Conservation (phyloP, 1,284 basidiomycete genomes). For the Pascua sp. region DNA sequence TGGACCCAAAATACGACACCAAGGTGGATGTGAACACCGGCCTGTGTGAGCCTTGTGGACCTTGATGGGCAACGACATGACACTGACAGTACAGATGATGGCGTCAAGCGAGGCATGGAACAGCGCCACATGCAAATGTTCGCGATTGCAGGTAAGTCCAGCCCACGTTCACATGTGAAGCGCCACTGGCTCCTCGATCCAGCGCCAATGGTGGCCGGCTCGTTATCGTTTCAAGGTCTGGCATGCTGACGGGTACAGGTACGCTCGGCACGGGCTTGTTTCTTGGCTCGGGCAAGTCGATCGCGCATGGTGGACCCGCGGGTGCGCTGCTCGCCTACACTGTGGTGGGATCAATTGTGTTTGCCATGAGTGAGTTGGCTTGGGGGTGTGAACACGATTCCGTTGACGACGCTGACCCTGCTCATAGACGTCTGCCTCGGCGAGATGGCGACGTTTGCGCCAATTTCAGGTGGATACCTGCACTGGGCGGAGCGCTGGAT, state of each 20-base stretch:
- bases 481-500: conserved; percentile 36
- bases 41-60: too few relatives aligned
- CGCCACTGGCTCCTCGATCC: too few relatives aligned
- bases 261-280: conserved; percentile 65
- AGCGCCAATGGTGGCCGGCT: too few relatives aligned
- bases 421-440: conserved; percentile 36
- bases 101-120: conserved; percentile 26
- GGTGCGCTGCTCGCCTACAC: conserved; percentile 37
- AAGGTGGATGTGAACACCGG: too few relatives aligned
- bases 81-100: too few relatives aligned
- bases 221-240: too few relatives aligned
- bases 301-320: conserved; percentile 51
- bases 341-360: conserved; percentile 22
- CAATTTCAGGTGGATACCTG: conserved; percentile 44
- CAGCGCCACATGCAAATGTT: conserved; percentile 43
- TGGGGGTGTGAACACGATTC: too few relatives aligned
- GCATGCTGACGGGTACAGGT: conserved; percentile 32
- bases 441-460: conserved; percentile 40
- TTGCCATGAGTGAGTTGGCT: conserved; percentile 22
- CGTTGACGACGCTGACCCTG: neutral
- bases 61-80: too few relatives aligned
- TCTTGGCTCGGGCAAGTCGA: conserved; percentile 65
- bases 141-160: conserved; percentile 20
- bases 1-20: too few relatives aligned
- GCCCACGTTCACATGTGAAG: too few relatives aligned